A percentile compares a stretch with the other conserved stretches of the same genome.
Conservation (phyloP, 1,284 basidiomycete genomes). For the Cystobasidium sp. region DNA sequence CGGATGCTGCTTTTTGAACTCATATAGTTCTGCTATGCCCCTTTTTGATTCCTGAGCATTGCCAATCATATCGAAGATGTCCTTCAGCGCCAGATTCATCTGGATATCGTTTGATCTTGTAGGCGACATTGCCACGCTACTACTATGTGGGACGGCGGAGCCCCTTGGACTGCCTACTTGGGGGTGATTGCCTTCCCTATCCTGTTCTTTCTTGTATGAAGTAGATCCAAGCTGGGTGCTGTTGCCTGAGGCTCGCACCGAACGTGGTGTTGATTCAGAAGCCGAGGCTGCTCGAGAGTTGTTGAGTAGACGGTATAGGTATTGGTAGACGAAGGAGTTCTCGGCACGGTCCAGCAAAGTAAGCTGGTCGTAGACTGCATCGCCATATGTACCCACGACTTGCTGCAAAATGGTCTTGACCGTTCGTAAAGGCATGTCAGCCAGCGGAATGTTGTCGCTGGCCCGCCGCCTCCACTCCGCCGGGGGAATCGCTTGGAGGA, state of each 20-base stretch:
- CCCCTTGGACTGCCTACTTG: slow-evolving; percentile 58
- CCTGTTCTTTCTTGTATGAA: slow-evolving; percentile 40
- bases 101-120: slow-evolving; percentile 45
- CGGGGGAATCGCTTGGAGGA: slow-evolving; percentile 89
- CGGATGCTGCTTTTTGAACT: slow-evolving; percentile 89
- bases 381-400: slow-evolving; percentile 66
- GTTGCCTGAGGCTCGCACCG: background rate
- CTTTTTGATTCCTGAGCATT: slow-evolving; percentile 84
- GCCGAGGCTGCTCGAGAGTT: slow-evolving; percentile 30
- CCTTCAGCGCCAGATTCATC: slow-evolving; percentile 64
- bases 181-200: slow-evolving; percentile 51
- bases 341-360: slow-evolving; percentile 54
- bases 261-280: background rate
- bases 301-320: slow-evolving; percentile 68
- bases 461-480: slow-evolving; percentile 93
- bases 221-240: background rate
- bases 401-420: slow-evolving; percentile 98
- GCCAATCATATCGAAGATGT: slow-evolving; percentile 83
- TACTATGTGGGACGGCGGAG: slow-evolving; percentile 54
- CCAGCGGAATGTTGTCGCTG: slow-evolving; percentile 86
- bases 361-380: slow-evolving; percentile 59
- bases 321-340: slow-evolving; percentile 57
- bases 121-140: slow-evolving; percentile 21
- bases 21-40: slow-evolving; percentile 92
- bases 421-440: slow-evolving; percentile 94